Conservation (phyloP, 1,284 basidiomycete species). For the Boletus semigastroideus region DNA sequence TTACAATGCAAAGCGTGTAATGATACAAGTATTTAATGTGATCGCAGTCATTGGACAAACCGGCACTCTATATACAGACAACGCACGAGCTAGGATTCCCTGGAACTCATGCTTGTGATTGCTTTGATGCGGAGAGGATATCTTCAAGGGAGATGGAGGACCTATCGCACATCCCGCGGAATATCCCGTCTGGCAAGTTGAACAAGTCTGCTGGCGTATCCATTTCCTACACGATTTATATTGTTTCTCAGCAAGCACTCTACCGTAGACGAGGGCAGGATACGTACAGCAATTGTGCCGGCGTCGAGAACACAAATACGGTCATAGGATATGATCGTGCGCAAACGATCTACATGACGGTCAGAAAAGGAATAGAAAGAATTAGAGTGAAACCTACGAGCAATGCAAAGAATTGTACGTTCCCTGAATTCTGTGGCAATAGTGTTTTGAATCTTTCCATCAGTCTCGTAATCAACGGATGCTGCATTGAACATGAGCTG, state of each 20-base stretch:
- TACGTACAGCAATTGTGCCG: constrained; percentile 56
- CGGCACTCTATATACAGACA: too few relatives aligned
- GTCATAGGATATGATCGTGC: constrained; percentile 77
- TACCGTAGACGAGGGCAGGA: not conserved
- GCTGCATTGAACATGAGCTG: constrained; percentile 37
- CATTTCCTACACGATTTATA: constrained; percentile 44
- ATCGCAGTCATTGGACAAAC: too few relatives aligned
- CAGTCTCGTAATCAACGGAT: constrained; percentile 81
- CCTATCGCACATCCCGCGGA: constrained; percentile 72
- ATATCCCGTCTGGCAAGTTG: constrained; percentile 55
- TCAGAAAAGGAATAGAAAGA: constrained; percentile 1
- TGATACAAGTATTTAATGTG: too few relatives aligned
- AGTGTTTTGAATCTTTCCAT: constrained; percentile 84
- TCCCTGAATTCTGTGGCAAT: constrained; percentile 80
- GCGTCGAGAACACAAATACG: constrained; percentile 76
- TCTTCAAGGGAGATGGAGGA: constrained; percentile 69
- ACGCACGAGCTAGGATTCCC: too few relatives aligned
- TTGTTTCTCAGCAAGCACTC: not conserved
- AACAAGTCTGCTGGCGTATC: constrained; percentile 74
- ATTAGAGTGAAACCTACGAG: constrained; percentile 47
- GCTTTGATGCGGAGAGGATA: constrained; percentile 36
- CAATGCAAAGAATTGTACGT: constrained; percentile 80
- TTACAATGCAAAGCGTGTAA: too few relatives aligned
- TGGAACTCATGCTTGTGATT: not conserved
- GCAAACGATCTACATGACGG: constrained; percentile 54